Base-by-base conservation (phyloP, 2,329 filamentous ascomycete species). In the Lachnellula arida region DNA sequence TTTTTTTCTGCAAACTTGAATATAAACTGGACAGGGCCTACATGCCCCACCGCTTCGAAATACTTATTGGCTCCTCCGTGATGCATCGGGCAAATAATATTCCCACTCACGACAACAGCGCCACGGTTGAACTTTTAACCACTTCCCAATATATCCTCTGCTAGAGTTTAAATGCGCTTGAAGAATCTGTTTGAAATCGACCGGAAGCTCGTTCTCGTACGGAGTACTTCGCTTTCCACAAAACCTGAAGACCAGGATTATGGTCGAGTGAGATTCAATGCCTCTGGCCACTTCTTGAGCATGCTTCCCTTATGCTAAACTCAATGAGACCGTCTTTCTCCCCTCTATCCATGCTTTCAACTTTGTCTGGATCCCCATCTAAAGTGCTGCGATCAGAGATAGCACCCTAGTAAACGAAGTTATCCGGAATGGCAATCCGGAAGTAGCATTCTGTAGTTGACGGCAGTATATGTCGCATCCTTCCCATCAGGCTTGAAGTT, bases 391-490 rank as follows among this genome's bases (percentile, higher is more conserved):
- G 67, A 66, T 73, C 67, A 9, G 76, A 60, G 17, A 80, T 78
- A 0, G 77, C 77, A 0, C 77, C 77, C 50, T 75, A 77, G 1
- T 71, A 65, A 1, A 72, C 61, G 5, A 79, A 65, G 42, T 78
- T 72, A 0, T 64, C 50, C 0, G 74, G 75, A 2, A 19, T 19
- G 19, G 19, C 19, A 19, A 19, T 19, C 19, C 19, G 19, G 19
- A 19, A 19, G 28, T 53, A 28, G 34, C 48, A 19, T 3, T 37
- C 6, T 8, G 34, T 3, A 15, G 34, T 37, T 11, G 34, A 37
- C 15, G 34, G 34, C 9, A 37, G 34, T 11, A 37, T 37, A 15
- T 37, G 19, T 19, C 19, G 19, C 19, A 19, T 19, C 19, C 19
- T 19, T 19, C 19, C 19, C 19, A 19, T 19, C 19, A 19, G 19